A percentile compares a stretch with the other conserved stretches of the same genome.
phyloP scores from a whole-genome alignment of 345 rosid genomes.

The Clarkia xantiana region DNA sequence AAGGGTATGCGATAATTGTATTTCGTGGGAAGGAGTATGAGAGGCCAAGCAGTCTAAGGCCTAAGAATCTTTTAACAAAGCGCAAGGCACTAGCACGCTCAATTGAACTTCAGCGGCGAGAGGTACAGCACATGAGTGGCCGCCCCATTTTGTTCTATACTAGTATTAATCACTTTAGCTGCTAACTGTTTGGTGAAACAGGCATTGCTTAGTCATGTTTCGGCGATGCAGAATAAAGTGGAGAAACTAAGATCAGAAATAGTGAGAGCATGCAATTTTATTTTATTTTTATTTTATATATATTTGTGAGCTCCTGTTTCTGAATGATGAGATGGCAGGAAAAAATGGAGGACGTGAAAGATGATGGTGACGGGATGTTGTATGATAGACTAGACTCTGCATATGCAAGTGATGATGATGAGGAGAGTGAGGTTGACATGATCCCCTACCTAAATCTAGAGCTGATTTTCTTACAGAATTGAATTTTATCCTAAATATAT shows the following conservation, averaged over 20 bases:
- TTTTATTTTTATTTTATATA: not conserved
- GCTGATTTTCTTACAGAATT: not conserved
- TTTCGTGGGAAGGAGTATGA: constrained; percentile 76
- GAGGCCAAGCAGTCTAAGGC: constrained; percentile 71
- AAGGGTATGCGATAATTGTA: constrained; percentile 78
- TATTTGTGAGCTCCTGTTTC: not conserved
- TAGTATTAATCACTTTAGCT: constrained; percentile 3
- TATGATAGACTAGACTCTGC: constrained; percentile 52
- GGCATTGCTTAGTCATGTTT: constrained; percentile 62
- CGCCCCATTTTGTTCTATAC: not conserved
- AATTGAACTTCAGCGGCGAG: constrained; percentile 78
- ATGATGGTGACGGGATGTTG: constrained; percentile 38
- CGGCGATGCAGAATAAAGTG: constrained; percentile 35
- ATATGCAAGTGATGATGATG: constrained; percentile 53
- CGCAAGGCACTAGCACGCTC: constrained; percentile 96
- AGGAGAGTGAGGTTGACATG: constrained; percentile 29
- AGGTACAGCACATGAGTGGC: constrained; percentile 36
- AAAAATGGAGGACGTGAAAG: constrained; percentile 46
- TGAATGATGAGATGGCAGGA: constrained; percentile 21
- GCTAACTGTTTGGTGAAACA: constrained; percentile 21
- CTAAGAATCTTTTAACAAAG: constrained; percentile 82
- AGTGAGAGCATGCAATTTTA: constrained; percentile 28
- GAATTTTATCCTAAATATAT: constrained; percentile 1
- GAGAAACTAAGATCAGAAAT: constrained; percentile 66
- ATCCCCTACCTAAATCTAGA: constrained; percentile 1